These are phyloP conservation scores for Sordariomycetes sp. DNA, from an alignment of 2,329 filamentous ascomycete genomes.

Conservation along the genomic window DNA sequence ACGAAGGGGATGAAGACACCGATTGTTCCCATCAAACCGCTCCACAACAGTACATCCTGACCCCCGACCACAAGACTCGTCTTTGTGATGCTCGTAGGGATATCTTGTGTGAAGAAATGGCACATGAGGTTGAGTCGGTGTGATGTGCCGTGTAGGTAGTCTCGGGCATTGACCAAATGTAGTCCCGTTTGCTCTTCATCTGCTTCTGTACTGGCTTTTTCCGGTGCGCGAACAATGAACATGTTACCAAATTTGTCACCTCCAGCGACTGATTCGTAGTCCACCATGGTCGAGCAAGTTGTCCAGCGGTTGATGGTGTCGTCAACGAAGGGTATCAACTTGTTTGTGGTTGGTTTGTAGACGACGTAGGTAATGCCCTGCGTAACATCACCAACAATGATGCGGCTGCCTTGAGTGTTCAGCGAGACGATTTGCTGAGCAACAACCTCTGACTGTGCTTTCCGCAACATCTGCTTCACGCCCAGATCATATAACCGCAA, in stretches of 20 bases:
- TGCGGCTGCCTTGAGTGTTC: conserved; percentile 82
- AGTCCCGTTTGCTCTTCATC: conserved; percentile 88
- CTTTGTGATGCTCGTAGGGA: conserved; percentile 84
- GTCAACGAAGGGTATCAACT: conserved; percentile 86
- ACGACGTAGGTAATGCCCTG: conserved; percentile 88
- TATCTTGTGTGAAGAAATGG: conserved; percentile 86
- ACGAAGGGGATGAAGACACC: conserved; percentile 90
- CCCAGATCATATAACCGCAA: conserved; percentile 88
- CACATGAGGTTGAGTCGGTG: conserved; percentile 78
- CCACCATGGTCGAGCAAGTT: conserved; percentile 84
- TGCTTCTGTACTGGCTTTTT: conserved; percentile 77
- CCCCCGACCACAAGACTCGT: conserved; percentile 85
- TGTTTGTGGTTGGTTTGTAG: conserved; percentile 87
- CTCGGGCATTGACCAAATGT: conserved; percentile 82
- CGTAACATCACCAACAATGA: conserved; percentile 85
- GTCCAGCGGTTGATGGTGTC: conserved; percentile 88
- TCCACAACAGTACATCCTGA: conserved; percentile 86
- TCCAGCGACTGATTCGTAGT: conserved; percentile 91
- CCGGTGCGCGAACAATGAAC: conserved; percentile 81
- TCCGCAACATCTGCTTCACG: conserved; percentile 84
- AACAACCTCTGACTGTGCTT: conserved; percentile 72
- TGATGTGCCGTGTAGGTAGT: conserved; percentile 82
- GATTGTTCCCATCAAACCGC: conserved; percentile 87
- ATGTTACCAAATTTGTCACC: conserved; percentile 98
- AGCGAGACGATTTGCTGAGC: conserved; percentile 81